Base-by-base conservation (phyloP, 768 basidiomycete genomes). In the Kwoniella sp. region DNA sequence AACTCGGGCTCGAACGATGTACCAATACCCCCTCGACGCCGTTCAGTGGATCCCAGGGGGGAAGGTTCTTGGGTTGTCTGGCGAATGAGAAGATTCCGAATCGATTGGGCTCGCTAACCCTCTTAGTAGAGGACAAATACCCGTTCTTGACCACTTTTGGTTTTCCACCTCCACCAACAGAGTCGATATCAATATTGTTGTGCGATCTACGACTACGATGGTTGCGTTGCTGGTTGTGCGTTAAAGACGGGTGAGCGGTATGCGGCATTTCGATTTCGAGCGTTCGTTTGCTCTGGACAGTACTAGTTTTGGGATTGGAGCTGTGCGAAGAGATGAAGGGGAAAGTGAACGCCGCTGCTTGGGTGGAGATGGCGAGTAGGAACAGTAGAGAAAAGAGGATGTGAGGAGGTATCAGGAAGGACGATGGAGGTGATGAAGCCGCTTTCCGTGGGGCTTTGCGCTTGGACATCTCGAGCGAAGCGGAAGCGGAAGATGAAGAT, bases 81-180 rank as follows among this genome's bases (percentile, higher is more conserved):
- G 64, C 52, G 27, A 55, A 60, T 22, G 64, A 65, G 33, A 60
- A 65, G 25, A 44, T 44, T 9, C 58, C 54, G 27, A 60, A 65
- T 40, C 48, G 29, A 9, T 47, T 40, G 17, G 46, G 46, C 8
- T 22, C 36, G 12, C 8, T 4, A 10, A 22, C 22, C n/a, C 59
- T 15, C 30, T 37, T 60, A 4, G 53, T 55, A 24, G 58, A 59
- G 5, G 64, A 65, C 27, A 65, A 22, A 82, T 74, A 78, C 77
- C 75, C 65, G 65, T 48, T 60, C 13, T 52, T 26, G 3, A 44
- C 17, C 10, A 44, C 17, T 44, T 6, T 10, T 6, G 13, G 7
- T 13, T 33, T 6, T 13, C 33, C 13, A 6, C 33, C 7, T 13
- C 33, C 33, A 33, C 7, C 33, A 33, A 13, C 7, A 6, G 33